A percentile compares a stretch with the other conserved stretches of the same genome.
phyloP scores from a whole-genome alignment of 2,329 filamentous ascomycete genomes.

The Chrysosporium keratinophilum region DNA sequence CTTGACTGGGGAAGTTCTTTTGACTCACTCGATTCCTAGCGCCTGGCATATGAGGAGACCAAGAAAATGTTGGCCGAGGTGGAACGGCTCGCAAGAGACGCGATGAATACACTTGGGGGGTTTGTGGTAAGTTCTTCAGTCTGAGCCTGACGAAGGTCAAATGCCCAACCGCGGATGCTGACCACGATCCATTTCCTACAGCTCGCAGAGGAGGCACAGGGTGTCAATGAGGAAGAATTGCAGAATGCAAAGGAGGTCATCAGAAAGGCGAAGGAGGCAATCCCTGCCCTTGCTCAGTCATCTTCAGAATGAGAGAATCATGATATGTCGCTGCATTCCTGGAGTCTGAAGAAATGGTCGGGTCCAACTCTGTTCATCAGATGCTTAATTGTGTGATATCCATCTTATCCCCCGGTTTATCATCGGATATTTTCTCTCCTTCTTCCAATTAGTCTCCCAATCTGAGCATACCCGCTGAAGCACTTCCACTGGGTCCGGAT shows the following conservation, averaged over 20 bases:
- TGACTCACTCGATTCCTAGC: conserved; percentile 41
- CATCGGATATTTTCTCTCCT: conserved; percentile 41
- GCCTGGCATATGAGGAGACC: conserved; percentile 75
- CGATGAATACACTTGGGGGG: conserved; percentile 62
- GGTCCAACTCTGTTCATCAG: background rate
- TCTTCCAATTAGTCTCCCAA: conserved; percentile 38
- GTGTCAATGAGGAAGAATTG: conserved; percentile 28
- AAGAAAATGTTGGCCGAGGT: conserved; percentile 68
- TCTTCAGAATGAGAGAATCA: background rate
- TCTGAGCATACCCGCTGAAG: conserved; percentile 20
- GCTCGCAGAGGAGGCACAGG: conserved; percentile 33
- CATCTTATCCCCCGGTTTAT: conserved; percentile 51
- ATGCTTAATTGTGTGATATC: conserved; percentile 43
- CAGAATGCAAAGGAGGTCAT: conserved; percentile 36
- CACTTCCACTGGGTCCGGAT: conserved; percentile 22
- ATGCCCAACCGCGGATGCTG: background rate
- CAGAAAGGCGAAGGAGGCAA: conserved; percentile 25
- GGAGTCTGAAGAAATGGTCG: background rate
- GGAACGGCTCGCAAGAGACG: conserved; percentile 58
- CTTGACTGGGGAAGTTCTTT: background rate
- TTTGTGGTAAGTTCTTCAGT: conserved; percentile 54
- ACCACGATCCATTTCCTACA: conserved; percentile 18
- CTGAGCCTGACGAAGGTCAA: background rate
- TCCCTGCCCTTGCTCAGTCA: background rate
- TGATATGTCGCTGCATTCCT: background rate